Evolutionary conservation across 2,329 filamentous ascomycete species (phyloP).

Genomic region (Zymoseptoria pseudotritici): DNA sequence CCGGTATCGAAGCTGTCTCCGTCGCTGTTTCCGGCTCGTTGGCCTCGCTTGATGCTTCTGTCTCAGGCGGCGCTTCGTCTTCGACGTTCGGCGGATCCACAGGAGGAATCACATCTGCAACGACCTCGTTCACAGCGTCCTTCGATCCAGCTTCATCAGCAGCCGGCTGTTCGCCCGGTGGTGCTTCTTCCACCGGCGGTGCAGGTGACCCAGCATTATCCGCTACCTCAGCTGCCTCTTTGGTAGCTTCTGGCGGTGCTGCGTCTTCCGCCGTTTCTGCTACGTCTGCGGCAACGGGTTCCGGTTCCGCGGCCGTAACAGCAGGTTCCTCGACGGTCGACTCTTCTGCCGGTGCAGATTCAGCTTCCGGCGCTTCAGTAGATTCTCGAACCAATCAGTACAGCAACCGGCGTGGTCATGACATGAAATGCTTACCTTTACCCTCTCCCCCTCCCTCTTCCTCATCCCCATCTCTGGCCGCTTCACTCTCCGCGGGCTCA

Average conservation of each 20-base stretch:
- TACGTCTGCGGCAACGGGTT: neutral
- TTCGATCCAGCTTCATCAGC: neutral
- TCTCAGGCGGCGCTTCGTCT: neutral
- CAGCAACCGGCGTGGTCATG: neutral
- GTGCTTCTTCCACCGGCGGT: neutral
- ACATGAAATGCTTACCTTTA: neutral
- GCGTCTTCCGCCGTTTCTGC: neutral
- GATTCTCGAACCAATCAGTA: neutral
- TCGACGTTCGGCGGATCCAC: neutral
- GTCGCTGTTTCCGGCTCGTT: neutral
- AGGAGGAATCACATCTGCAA: neutral
- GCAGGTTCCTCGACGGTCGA: neutral
- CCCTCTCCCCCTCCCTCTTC: constrained; percentile 1
- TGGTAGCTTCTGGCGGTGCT: neutral
- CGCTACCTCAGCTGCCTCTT: neutral
- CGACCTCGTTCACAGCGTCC: neutral
- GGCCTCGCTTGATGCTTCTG: neutral
- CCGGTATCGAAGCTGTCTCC: neutral
- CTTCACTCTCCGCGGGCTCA: neutral
- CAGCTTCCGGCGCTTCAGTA: neutral
- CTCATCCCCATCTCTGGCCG: neutral
- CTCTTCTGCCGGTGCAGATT: neutral
- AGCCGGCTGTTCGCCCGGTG: neutral
- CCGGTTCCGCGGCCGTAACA: neutral
- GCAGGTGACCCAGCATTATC: neutral